Conservation (phyloP, 345 rosid genomes). For the Noccaea bulbosa region DNA sequence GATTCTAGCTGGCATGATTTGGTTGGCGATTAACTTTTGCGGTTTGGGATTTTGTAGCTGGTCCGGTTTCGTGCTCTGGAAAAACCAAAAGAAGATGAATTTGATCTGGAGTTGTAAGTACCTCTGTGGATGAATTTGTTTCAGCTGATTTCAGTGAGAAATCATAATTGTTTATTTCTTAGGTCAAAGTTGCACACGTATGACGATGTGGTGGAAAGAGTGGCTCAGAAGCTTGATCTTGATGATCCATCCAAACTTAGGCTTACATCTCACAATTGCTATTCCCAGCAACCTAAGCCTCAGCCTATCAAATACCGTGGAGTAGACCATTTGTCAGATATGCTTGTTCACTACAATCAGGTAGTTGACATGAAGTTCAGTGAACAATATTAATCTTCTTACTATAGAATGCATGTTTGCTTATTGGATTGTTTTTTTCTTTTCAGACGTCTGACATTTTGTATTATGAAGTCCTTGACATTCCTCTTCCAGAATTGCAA, state of each 20-base stretch:
- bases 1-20: slow-evolving; percentile 18
- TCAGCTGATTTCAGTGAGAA: slow-evolving; percentile 16
- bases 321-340: slow-evolving; percentile 81
- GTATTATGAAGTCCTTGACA: slow-evolving; percentile 94
- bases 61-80: slow-evolving; percentile 90
- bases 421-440: slow-evolving; percentile 10
- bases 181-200: slow-evolving; percentile 93
- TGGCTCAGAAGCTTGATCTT: slow-evolving; percentile 80
- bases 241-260: slow-evolving; percentile 90
- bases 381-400: slow-evolving; percentile 26
- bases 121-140: slow-evolving; percentile 29
- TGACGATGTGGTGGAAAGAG: slow-evolving; percentile 92
- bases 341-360: slow-evolving; percentile 94
- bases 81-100: slow-evolving; percentile 88
- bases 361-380: slow-evolving; percentile 43
- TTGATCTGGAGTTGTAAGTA: slow-evolving; percentile 89
- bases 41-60: slow-evolving; percentile 54
- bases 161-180: slow-evolving; percentile 30
- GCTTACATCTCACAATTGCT: slow-evolving; percentile 97
- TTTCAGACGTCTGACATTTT: slow-evolving; percentile 83
- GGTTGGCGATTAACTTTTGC: background rate
- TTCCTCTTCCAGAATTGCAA: slow-evolving; percentile 96
- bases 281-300: slow-evolving; percentile 99
- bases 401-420: slow-evolving; percentile 26
- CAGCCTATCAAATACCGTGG: slow-evolving; percentile 91